phyloP scores from a whole-genome alignment of 1,139 yeast genomes.

The Hansenula lynferdii region DNA sequence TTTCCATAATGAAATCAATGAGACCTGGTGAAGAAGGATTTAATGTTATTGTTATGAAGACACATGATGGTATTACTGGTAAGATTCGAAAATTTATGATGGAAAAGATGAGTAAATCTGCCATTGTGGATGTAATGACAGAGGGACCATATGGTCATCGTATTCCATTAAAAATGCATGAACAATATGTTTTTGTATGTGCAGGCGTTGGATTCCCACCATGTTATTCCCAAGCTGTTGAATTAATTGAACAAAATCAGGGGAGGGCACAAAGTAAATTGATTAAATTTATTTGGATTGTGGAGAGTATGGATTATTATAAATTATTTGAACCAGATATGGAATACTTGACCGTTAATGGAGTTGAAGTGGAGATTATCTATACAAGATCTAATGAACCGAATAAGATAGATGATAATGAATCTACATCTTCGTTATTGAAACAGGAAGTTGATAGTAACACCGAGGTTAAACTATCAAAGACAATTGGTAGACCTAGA shows the following conservation, averaged over 20 bases:
- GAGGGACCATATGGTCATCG: slow-evolving; percentile 36
- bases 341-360: slow-evolving; percentile 16
- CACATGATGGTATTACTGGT: slow-evolving; percentile 36
- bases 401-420: too few species aligned
- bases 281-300: slow-evolving; percentile 24
- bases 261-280: slow-evolving; percentile 5
- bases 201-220: slow-evolving; percentile 74
- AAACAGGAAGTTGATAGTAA: too few species aligned
- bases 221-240: slow-evolving; percentile 19
- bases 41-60: slow-evolving; percentile 33
- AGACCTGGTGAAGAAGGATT: slow-evolving; percentile 23
- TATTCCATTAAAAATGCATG: slow-evolving; percentile 50
- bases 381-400: slow-evolving; percentile 9
- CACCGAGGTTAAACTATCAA: too few species aligned
- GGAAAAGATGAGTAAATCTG: slow-evolving; percentile 7
- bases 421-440: too few species aligned
- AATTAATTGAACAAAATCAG: slow-evolving; percentile 13
- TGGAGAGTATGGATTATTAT: slow-evolving; percentile 15
- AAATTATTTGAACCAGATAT: slow-evolving; percentile 21
- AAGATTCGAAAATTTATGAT: slow-evolving; percentile 17
- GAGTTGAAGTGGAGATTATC: slow-evolving; percentile 18
- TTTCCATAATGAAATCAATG: slow-evolving; percentile 35
- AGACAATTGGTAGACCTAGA: slow-evolving; percentile 19
- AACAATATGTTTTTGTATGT: slow-evolving; percentile 48
- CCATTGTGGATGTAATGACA: slow-evolving; percentile 16